phyloP scores from a whole-genome alignment of 495 filamentous ascomycete species.

The Staphylotrichum longicolle region DNA sequence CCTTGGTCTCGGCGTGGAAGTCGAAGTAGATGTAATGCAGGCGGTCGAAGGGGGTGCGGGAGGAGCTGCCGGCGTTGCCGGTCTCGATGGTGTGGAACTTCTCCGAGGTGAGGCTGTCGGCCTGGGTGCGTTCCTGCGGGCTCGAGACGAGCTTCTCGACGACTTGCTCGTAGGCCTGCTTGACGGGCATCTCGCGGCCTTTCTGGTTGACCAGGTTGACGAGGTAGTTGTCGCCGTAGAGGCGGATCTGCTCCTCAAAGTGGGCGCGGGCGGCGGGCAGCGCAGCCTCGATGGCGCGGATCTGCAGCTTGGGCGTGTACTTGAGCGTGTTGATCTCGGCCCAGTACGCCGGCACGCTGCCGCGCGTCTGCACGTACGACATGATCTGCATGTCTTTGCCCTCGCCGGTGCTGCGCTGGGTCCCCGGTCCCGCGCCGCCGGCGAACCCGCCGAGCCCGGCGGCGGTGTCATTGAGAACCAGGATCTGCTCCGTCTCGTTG shows the following conservation, averaged over 20 bases:
- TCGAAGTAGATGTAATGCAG: conserved; percentile 97
- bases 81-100: conserved; percentile 78
- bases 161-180: conserved; percentile 88
- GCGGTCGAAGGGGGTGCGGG: conserved; percentile 63
- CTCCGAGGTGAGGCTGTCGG: conserved; percentile 60
- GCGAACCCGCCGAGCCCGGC: conserved; percentile 74
- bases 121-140: conserved; percentile 60
- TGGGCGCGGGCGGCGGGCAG: conserved; percentile 74
- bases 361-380: conserved; percentile 92
- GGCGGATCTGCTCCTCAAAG: conserved; percentile 84
- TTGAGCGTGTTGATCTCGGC: conserved; percentile 87
- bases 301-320: conserved; percentile 84
- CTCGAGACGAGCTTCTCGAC: conserved; percentile 69
- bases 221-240: conserved; percentile 94
- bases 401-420: conserved; percentile 50
- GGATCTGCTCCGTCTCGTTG: conserved; percentile 93
- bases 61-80: conserved; percentile 34
- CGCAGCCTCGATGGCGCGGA: conserved; percentile 81
- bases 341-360: conserved; percentile 93
- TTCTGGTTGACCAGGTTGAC: conserved; percentile 96
- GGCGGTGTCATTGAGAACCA: conserved; percentile 78
- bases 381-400: conserved; percentile 80
- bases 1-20: conserved; percentile 96
- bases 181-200: conserved; percentile 81
- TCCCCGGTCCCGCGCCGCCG: conserved; percentile 67